These are phyloP conservation scores for Lecanosticta acicola DNA, from an alignment of 2,329 filamentous ascomycete genomes.

Conservation along the genomic window DNA sequence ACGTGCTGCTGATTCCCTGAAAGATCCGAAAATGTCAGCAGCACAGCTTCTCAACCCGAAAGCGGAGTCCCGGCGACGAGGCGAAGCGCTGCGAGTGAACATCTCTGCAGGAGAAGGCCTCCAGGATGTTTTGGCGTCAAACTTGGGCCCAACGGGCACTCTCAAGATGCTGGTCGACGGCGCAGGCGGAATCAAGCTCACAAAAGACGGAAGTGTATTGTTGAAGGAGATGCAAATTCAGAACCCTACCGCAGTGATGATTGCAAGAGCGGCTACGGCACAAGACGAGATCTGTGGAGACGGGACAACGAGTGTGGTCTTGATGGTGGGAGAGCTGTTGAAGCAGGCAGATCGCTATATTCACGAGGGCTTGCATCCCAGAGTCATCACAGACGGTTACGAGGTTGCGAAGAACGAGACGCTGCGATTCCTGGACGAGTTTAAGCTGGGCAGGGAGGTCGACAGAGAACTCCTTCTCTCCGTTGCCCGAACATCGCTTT, in stretches of 20 bases:
- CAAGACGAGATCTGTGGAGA: conserved; percentile 98
- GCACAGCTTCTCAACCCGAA: conserved; percentile 98
- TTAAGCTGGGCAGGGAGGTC: conserved; percentile 83
- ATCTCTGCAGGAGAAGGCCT: conserved; percentile 89
- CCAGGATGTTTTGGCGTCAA: conserved; percentile 78
- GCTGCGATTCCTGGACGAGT: conserved; percentile 87
- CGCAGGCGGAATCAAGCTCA: conserved; percentile 81
- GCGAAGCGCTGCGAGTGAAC: conserved; percentile 94
- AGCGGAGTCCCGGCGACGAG: conserved; percentile 94
- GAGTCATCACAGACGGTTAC: conserved; percentile 95
- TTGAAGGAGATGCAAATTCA: conserved; percentile 83
- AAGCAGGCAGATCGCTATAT: conserved; percentile 98
- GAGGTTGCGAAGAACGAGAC: conserved; percentile 93
- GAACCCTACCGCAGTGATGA: conserved; percentile 89
- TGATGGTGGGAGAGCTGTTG: conserved; percentile 90
- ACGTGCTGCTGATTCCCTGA: background rate
- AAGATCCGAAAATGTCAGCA: conserved; percentile 68
- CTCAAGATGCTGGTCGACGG: conserved; percentile 83
- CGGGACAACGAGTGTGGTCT: conserved; percentile 91
- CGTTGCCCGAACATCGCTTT: conserved; percentile 87
- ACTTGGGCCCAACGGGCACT: conserved; percentile 86
- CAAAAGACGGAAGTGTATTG: conserved; percentile 93
- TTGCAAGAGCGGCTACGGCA: conserved; percentile 78
- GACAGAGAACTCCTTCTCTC: conserved; percentile 91
- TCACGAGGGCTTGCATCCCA: conserved; percentile 89